phyloP scores from a whole-genome alignment of 176 grass and related monocot species.

The Phoenix dactylifera region DNA sequence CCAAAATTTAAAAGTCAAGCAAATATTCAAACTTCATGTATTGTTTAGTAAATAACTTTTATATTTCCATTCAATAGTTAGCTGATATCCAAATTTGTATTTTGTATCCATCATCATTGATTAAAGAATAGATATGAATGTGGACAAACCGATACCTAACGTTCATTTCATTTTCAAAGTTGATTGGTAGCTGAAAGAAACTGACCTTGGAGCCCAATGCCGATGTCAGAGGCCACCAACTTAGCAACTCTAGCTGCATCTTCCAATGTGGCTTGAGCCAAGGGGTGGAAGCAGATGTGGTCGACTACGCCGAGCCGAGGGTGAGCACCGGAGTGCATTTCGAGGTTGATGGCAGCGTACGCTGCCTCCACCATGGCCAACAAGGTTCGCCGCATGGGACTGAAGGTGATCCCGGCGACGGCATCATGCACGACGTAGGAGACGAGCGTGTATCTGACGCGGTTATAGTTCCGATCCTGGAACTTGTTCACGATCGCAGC shows the following conservation, averaged over 20 bases:
- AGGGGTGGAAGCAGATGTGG: slow-evolving; percentile 59
- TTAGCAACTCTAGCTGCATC: slow-evolving; percentile 40
- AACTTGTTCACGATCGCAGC: slow-evolving; percentile 44
- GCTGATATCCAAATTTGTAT: no score
- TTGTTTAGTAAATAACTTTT: no score
- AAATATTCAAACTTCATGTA: no score
- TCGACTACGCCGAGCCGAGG: slow-evolving; percentile 63
- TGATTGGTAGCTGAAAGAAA: background rate
- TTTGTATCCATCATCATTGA: no score
- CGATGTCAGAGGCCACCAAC: slow-evolving; percentile 43
- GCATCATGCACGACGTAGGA: slow-evolving; percentile 24
- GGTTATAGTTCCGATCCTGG: slow-evolving; percentile 48
- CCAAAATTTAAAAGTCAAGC: no score
- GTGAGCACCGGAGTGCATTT: slow-evolving; percentile 38
- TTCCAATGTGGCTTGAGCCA: slow-evolving; percentile 41
- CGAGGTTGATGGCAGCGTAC: slow-evolving; percentile 37
- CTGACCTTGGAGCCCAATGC: slow-evolving; percentile 46
- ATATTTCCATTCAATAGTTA: no score
- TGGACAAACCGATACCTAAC: no score
- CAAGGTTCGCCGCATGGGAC: slow-evolving; percentile 36
- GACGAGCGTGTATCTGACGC: slow-evolving; percentile 57
- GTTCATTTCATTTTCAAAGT: no score
- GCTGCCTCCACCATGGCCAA: slow-evolving; percentile 43
- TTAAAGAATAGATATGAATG: no score
- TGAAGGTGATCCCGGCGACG: slow-evolving; percentile 9